Evolutionary conservation across 169 alveolate genomes (phyloP), one percentile per base, ranked within the genome.

Genomic region (Plasmodium malariae): DNA sequence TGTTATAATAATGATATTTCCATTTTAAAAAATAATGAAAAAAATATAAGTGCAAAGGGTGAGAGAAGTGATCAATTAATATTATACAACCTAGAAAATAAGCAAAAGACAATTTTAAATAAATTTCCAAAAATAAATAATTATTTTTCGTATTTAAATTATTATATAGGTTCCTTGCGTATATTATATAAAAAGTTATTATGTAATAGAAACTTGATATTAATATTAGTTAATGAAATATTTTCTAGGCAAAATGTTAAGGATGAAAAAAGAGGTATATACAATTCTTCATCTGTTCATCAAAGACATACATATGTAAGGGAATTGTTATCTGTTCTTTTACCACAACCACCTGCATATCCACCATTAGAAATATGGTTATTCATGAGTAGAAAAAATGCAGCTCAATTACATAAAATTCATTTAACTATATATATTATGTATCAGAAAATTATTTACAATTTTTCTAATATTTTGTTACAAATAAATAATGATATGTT

Each of bases 271-370:
- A 51, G 17, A 19, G n/a, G n/a, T n/a, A 70, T 65, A 9, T 72
- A 45, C 30, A 70, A 32, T 4, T 43, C 36, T 11, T 28, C 65
- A 19, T 28, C 72, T 3, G 14, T 24, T 68, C 40, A 69, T 37
- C 51, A 49, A 4, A 86, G 45, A 60, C 51, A 86, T 69, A 36
- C 87, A 4, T 86, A 86, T 69, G 21, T 86, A 7, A 60, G 62
- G 43, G 76, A 71, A 71, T 86, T 86, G 26, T 69, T 86, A 19
- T 26, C 87, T 40, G 21, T 65, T 2, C 57, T 86, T 6, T 72
- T 86, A 43, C 92, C 92, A 2, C 48, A 86, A 70, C 92, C 92
- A n/a, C 92, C 92, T 14, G 21, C 57, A 3, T 86, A 36, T 21
- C 92, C 92, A 7, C 74, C 92, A 3, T 37, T 86, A 0, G 76